Evolutionary conservation across 148 eudicot species (phyloP), one percentile per base, ranked within the genome.

Genomic region (Fagopyrum tataricum): DNA sequence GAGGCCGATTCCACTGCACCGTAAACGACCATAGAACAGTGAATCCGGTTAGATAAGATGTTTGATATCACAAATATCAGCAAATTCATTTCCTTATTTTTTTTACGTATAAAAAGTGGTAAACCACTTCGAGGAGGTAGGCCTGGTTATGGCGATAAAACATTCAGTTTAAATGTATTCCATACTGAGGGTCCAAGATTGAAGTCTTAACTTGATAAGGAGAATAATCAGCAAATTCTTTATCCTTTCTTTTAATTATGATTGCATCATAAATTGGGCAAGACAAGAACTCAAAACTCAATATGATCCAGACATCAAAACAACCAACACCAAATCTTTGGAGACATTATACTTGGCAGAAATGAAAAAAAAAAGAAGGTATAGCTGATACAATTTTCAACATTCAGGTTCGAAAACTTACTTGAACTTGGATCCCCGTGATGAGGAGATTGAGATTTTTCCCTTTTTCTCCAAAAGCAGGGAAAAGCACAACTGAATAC

Each of bases 1-100:
- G 91, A 86, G 76, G 84, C 77, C 53, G 96, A 86, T 79, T 86
- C 92, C 78, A 84, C 99, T 92, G 90, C 80, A 86, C 46, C 37
- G 72, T 5, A 64, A 64, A 13, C 37, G 11, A 61, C 41, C 43
- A 37, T 26, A 5, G 46, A 26, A 76, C 24, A 31, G 70, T 26
- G 18, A 17, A 6, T n/a, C 8, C 4, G 15, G 2, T 48, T 37
- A 40, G 13, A 42, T 51, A 17, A 26, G 7, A 10, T 17, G 20
- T 26, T 58, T 40, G 6, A 68, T 40, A 66, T 31, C 2, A 31
- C 44, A 17, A 40, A 26, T 7, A 20, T 55, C 59, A 67, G 41
- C 46, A 40, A 41, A 6, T 43, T 7, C 20, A 4, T 40, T 6
- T 13, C 21, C n/a, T 68, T 5, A 7, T 17, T 41, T 41, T 17